Base-by-base conservation (phyloP, 257 asterid species). In the Solanum virginianum region DNA sequence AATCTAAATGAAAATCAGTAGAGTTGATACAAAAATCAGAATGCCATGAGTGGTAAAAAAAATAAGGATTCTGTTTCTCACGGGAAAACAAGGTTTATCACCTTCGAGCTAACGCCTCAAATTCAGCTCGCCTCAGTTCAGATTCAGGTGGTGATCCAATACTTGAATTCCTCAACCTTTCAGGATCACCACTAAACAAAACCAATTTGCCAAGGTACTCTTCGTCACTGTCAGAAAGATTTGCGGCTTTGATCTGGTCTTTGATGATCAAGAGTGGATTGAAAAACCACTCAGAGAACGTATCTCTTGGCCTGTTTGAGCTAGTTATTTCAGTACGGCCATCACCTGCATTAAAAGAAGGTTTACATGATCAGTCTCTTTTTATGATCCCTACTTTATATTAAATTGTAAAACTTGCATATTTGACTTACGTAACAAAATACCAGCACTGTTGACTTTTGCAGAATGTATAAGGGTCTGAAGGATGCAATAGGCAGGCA, bases 81-180 rank as follows among this genome's bases (percentile, higher is more conserved):
- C 6, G 12, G 53, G 80, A 82, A 80, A 24, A 15, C 7, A 47
- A 41, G 13, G 32, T 10, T 22, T 4, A 45, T 92, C 88, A 96
- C 98, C 99, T 96, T 87, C 98, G 92, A 80, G 98, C 98, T 84
- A 96, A 83, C 16, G 97, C 99, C 84, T 93, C 92, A 75, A 96
- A 91, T 85, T 93, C 98, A 24, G 98, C 99, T 80, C 89, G 97
- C 87, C 95, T 89, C 53, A 92, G 90, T 87, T 94, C 98, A 17
- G 93, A 88, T 49, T 89, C 91, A 53, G 98, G 97, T 14, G 89
- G 92, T 0, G 86, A 79, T 69, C 89, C 92, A 5, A 88, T 84
- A 81, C 90, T 89, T 3, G 92, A 84, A 75, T 83, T 89, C 85
- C 92, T 92, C 91, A 95, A 88, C 89, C 93, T 90, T 79, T 83